These are phyloP conservation scores for Austroboletus novae-zelandiae DNA, from an alignment of 1,284 basidiomycete genomes.

Conservation along the genomic window DNA sequence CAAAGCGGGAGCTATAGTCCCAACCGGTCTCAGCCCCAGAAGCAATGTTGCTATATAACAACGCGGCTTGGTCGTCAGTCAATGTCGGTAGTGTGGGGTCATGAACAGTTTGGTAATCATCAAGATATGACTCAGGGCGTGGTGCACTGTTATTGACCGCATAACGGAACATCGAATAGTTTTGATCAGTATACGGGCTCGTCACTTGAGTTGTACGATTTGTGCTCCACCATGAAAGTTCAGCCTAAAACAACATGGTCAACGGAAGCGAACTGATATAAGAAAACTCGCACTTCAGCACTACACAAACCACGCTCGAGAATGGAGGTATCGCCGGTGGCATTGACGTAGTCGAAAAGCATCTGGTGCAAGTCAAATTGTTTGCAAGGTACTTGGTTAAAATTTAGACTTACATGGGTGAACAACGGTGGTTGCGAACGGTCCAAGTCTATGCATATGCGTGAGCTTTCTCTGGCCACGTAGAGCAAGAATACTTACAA, in stretches of 20 bases:
- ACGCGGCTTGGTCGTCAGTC: constrained; percentile 56
- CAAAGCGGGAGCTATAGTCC: constrained; percentile 44
- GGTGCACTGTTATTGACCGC: constrained; percentile 54
- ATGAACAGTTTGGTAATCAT: constrained; percentile 78
- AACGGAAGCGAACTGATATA: constrained; percentile 27
- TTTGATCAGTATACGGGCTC: constrained; percentile 70
- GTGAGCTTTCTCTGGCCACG: constrained; percentile 4
- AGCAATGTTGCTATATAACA: constrained; percentile 87
- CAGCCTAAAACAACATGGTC: constrained; percentile 39
- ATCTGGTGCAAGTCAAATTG: neutral
- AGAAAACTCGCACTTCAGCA: constrained; percentile 44
- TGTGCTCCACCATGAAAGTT: constrained; percentile 79
- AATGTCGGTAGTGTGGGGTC: constrained; percentile 56
- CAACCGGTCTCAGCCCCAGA: constrained; percentile 80
- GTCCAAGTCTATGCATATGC: constrained; percentile 59
- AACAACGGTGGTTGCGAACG: constrained; percentile 90
- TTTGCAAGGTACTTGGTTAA: no score
- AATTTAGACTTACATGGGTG: constrained; percentile 54
- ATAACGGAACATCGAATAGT: constrained; percentile 67
- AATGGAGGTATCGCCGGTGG: constrained; percentile 57
- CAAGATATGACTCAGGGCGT: constrained; percentile 80
- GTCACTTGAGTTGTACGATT: constrained; percentile 74
- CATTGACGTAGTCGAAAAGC: neutral
- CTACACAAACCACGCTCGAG: constrained; percentile 63
- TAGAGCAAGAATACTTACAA: constrained; percentile 42